Evolutionary conservation across 148 eudicot genomes (phyloP).

Genomic region (Vaccinium myrtillus): DNA sequence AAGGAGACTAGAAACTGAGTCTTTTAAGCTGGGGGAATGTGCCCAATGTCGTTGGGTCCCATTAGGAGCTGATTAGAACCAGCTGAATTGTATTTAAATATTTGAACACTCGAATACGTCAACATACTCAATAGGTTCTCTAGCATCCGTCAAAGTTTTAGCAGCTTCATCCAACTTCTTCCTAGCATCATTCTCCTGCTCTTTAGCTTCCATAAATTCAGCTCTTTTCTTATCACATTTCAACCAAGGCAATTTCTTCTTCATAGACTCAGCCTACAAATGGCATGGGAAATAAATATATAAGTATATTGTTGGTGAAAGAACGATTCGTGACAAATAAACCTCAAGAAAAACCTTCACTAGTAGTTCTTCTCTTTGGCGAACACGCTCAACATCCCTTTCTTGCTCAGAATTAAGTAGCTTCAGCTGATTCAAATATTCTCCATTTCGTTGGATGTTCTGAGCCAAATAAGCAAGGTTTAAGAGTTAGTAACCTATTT

Average conservation of each 20-base stretch:
- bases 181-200: constrained; percentile 61
- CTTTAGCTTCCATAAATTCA: constrained; percentile 56
- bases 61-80: background rate
- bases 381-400: constrained; percentile 90
- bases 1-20: background rate
- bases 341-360: constrained; percentile 47
- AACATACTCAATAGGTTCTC: constrained; percentile 72
- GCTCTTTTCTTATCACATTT: constrained; percentile 71
- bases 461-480: constrained; percentile 21
- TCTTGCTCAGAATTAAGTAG: constrained; percentile 78
- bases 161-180: constrained; percentile 68
- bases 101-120: constrained; percentile 14
- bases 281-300: constrained; percentile 7
- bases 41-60: background rate
- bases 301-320: constrained; percentile 7
- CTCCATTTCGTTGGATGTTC: constrained; percentile 64
- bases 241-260: constrained; percentile 91
- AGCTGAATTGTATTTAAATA: background rate
- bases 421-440: constrained; percentile 59
- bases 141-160: constrained; percentile 41
- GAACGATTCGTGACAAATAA: background rate
- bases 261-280: constrained; percentile 70
- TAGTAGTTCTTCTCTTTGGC: constrained; percentile 85
- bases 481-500: constrained; percentile 6
- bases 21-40: background rate